Base-by-base conservation (phyloP, 192 early-diverging fungal species). In the Funneliformis mosseae region DNA sequence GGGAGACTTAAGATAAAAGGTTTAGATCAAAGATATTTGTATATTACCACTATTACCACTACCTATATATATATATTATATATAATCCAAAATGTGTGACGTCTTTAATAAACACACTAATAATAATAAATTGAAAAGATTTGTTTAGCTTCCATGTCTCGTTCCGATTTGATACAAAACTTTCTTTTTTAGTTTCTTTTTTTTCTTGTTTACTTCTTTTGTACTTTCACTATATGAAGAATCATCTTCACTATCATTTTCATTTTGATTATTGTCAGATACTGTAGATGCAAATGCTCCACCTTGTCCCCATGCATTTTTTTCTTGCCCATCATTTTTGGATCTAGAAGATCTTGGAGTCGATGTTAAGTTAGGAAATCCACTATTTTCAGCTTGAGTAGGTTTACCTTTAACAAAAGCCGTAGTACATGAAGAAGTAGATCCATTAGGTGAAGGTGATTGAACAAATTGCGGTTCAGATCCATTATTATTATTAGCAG, bases 121-220 rank as follows among this genome's bases (percentile, higher is more conserved):
- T 33, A 33, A 33, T 33, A 33, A 33, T 33, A 33, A 33, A 33
- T 33, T 3, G n/a, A n/a, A 33, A 33, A 33, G 33, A 33, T 2
- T 33, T 33, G 3, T 33, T 33, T 3, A 33, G 3, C 33, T 33
- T 33, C 33, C 33, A 33, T 33, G 33, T 33, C 33, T 33, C 33
- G 0, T 33, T 33, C 69, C 69, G 42, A 43, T 5, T 42, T 71
- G 69, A 71, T 43, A 42, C 21, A 71, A 21, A 8, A 71, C 27
- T 8, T 14, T 33, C n/a, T 71, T 71, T 42, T 71, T 28, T 21
- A 43, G 27, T 42, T 71, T 28, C 39, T 71, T 71, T 71, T 71
- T 71, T 10, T n/a, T 42, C 18, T 71, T 71, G 4, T 1, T 12
- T 43, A 18, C 41, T 43, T 71, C 69, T 42, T 33, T 41, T n/a